Base-by-base conservation (phyloP, 2,329 filamentous ascomycete genomes). In the Nectriaceae sp. region DNA sequence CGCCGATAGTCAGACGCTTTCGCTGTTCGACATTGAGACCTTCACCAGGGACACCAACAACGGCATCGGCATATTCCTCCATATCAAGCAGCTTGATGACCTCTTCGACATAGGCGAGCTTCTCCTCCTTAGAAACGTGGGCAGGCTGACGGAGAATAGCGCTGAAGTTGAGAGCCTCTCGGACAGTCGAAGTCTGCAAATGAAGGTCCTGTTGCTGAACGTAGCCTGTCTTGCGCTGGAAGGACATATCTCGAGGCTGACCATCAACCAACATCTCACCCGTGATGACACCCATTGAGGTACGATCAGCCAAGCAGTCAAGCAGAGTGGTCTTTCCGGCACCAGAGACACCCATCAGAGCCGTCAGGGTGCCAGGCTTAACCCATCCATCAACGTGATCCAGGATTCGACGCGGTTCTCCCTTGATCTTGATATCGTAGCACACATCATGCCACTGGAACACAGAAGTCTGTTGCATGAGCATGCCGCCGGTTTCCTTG, bases 261-360 rank as follows among this genome's bases (percentile, higher is more conserved):
- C 81, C 82, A 50, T 84, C 78, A 11, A 85, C 79, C 11, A 83
- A 69, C 86, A 96, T 94, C 59, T 93, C 87, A 45, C 92, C 92
- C 5, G 82, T 84, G 40, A 96, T 89, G 16, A 96, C 87, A 70
- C 92, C 92, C 84, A 94, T 93, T 1, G 89, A 91, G 11, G 88
- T 88, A 66, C 92, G 87, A 50, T 88, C 89, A 39, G 92, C 92
- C 55, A 97, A 77, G 29, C 89, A 89, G 69, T 96, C 89, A 24
- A 97, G 74, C 21, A 97, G 80, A 1, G 92, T 96, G 0, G 92
- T 97, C 70, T 97, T 97, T 49, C 92, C 92, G n/a, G 92, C 92
- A 57, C 92, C 91, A 24, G 88, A 91, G 6, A 92, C 89, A 72
- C 90, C 89, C 91, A 96, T 96, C 3, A 96, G 77, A 33, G 90